Evolutionary conservation across 1,284 basidiomycete genomes (phyloP).

Genomic region (Ustilago cynodontis): DNA sequence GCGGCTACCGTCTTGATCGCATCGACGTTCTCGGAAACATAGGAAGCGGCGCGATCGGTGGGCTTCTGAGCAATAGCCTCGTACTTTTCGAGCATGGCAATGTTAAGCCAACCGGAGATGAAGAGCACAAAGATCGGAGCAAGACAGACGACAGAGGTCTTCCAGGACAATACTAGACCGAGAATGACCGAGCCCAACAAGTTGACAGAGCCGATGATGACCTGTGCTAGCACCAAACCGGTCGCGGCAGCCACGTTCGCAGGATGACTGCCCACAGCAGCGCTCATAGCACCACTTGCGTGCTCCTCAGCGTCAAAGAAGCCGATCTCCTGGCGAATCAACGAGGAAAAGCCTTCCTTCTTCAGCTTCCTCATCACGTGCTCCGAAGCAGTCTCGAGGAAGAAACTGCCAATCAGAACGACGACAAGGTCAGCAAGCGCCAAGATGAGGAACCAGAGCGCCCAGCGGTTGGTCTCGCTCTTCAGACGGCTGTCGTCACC

Average conservation of each 20-base stretch:
- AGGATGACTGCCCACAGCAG: constrained; percentile 69
- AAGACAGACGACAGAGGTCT: constrained; percentile 68
- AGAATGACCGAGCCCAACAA: constrained; percentile 70
- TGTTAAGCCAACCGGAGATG: constrained; percentile 65
- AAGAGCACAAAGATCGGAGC: constrained; percentile 67
- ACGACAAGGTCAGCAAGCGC: constrained; percentile 53
- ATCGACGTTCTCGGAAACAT: constrained; percentile 71
- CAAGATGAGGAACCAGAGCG: constrained; percentile 62
- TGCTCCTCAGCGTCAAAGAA: constrained; percentile 68
- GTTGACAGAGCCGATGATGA: constrained; percentile 67
- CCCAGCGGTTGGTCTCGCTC: constrained; percentile 46
- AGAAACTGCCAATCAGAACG: constrained; percentile 53
- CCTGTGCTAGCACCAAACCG: constrained; percentile 70
- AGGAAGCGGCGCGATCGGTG: constrained; percentile 62
- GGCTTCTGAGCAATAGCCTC: constrained; percentile 66
- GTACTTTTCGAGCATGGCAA: constrained; percentile 64
- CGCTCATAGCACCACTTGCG: constrained; percentile 70
- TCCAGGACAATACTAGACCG: constrained; percentile 70
- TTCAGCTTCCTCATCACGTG: constrained; percentile 58
- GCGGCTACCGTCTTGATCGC: constrained; percentile 71
- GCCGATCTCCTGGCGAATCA: constrained; percentile 66
- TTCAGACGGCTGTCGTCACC: constrained; percentile 41
- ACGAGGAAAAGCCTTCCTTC: constrained; percentile 50
- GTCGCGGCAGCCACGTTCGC: constrained; percentile 69
- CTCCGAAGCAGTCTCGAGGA: constrained; percentile 65